These are phyloP conservation scores for Quaeritorhiza haematococci DNA, from an alignment of 371 early-diverging fungal genomes.

Conservation along the genomic window DNA sequence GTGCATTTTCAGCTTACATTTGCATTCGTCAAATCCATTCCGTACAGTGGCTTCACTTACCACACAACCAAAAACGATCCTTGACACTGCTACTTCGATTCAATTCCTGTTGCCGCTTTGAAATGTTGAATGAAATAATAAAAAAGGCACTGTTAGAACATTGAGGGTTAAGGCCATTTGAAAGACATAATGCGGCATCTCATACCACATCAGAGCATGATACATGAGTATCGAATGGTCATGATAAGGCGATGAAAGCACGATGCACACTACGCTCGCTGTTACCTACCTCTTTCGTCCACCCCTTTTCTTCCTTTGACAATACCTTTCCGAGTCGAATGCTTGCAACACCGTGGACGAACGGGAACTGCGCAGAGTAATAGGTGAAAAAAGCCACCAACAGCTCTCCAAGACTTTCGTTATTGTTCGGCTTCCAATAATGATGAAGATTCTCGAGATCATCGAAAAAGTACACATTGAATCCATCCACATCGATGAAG, in stretches of 20 bases:
- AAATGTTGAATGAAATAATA: background rate
- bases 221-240: no score
- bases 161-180: no score
- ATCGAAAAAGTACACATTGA: conserved; percentile 25
- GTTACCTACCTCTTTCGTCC: conserved; percentile 24
- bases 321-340: conserved; percentile 25
- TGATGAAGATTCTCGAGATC: conserved; percentile 12
- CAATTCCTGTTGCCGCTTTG: conserved; percentile 21
- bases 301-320: conserved; percentile 31
- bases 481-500: conserved; percentile 9
- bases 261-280: no score
- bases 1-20: no score
- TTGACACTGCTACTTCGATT: conserved; percentile 20
- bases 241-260: no score
- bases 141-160: no score
- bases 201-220: background rate
- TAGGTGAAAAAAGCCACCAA: conserved; percentile 32
- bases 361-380: conserved; percentile 27
- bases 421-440: conserved; percentile 20
- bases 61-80: conserved; percentile 33
- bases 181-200: background rate
- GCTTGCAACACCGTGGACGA: conserved; percentile 28
- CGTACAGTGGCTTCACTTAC: no score
- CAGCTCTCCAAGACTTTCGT: conserved; percentile 26
- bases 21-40: no score